Evolutionary conservation across 2,329 filamentous ascomycete species (phyloP), one percentile per base, ranked within the genome.

Genomic region (Calonectria hongkongensis): DNA sequence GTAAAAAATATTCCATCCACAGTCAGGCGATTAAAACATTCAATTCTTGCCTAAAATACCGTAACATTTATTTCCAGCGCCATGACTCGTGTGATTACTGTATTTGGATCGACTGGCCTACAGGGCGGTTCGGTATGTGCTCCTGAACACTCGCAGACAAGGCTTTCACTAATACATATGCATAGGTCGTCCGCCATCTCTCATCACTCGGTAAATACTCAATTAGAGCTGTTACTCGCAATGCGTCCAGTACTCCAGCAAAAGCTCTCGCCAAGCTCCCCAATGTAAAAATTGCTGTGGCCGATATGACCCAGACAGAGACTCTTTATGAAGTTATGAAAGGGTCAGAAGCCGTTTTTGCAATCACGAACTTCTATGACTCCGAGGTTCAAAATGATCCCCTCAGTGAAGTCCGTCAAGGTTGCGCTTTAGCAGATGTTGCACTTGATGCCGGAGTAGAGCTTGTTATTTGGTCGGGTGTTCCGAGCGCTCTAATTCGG

Each of bases 341-440:
- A 41, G 54, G 54, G 9, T 25, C 41, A 15, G 41, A 64, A 15
- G 60, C 28, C 18, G 9, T 64, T 15, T 64, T 48, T 18, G 39
- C 41, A 16, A 64, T 64, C 16, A 64, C 60, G 9, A 64, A 48
- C 25, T 64, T 64, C 27, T 47, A 64, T 21, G 60, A 64, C 15
- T 58, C 54, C 0, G 54, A 58, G 25, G 21, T 64, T 28, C 39
- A 47, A 27, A 27, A 30, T 15, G 41, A 64, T 28, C 16, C 39
- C 3, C 28, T 64, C 12, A 25, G 41, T 2, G 60, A 64, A 8
- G 39, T 47, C 7, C 39, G 60, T 5, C 60, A 64, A 30, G 60
- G 60, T 2, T 48, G 60, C 21, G 10, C 60, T 1, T 21, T 64
- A 9, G 60, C 41, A n/a, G 60, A 64, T 64, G 39, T 48, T 5